A percentile compares a stretch with the other conserved stretches of the same genome.
Evolutionary conservation across 1,284 basidiomycete genomes (phyloP).

Genomic region (Inonotus obliquus): DNA sequence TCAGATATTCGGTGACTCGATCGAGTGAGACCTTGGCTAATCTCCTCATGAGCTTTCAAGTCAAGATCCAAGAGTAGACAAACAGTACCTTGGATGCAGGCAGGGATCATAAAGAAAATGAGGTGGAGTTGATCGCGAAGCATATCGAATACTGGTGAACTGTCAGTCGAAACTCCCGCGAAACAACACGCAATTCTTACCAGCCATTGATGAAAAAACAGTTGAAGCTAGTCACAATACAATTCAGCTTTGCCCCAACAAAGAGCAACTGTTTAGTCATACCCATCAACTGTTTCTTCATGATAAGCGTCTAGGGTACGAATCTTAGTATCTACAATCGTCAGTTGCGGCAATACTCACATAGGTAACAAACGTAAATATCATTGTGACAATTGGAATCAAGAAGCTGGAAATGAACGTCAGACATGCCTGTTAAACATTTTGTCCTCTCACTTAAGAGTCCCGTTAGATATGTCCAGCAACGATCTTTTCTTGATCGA

Average conservation of each 20-base stretch:
- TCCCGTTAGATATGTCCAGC: constrained; percentile 23
- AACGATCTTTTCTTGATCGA: constrained; percentile 23
- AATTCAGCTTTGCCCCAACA: not conserved
- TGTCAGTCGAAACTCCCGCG: not conserved
- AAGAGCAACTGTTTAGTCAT: not conserved
- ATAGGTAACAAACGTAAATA: constrained; percentile 42
- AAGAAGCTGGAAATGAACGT: constrained; percentile 26
- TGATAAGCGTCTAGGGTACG: constrained; percentile 32
- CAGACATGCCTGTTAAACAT: not conserved
- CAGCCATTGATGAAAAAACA: constrained; percentile 38
- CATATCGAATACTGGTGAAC: constrained; percentile 32
- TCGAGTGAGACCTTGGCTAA: constrained; percentile 43
- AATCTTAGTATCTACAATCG: not conserved
- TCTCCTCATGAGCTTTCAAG: constrained; percentile 24
- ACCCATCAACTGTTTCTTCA: constrained; percentile 39
- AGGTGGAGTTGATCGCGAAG: constrained; percentile 30
- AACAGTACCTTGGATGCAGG: constrained; percentile 29
- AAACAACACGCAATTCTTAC: constrained; percentile 20
- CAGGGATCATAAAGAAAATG: constrained; percentile 31
- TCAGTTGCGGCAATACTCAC: constrained; percentile 12
- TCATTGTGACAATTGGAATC: constrained; percentile 43
- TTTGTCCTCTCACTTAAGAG: constrained; percentile 23
- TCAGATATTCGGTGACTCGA: constrained; percentile 40
- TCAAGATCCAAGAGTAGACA: constrained; percentile 24
- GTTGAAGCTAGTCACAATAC: constrained; percentile 27